These are phyloP conservation scores for Paspalum notatum DNA, from an alignment of 176 grass and related monocot genomes.

Conservation along the genomic window DNA sequence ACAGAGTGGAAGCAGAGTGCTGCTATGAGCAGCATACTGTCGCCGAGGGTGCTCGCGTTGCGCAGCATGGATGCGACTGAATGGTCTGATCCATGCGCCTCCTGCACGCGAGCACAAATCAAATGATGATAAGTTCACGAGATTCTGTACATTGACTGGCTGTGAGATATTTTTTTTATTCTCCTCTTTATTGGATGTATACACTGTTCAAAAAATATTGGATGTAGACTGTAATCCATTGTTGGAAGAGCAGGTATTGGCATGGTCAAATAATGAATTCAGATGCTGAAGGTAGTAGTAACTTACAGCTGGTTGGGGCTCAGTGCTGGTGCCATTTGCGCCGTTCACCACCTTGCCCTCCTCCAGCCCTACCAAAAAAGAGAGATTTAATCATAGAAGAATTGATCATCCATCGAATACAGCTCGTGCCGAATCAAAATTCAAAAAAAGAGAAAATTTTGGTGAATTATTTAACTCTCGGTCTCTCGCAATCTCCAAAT, in stretches of 20 bases:
- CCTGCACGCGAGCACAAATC: constrained; percentile 13
- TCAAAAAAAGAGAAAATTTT: not conserved
- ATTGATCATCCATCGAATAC: not conserved
- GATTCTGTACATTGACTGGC: not conserved
- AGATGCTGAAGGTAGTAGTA: not conserved
- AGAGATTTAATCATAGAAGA: not conserved
- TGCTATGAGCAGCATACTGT: constrained; percentile 78
- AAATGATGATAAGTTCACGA: not conserved
- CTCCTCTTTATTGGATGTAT: not conserved
- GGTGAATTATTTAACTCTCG: too few relatives aligned
- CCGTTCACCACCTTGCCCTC: constrained; percentile 43
- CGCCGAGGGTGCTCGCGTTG: constrained; percentile 72
- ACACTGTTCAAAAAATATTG: too few relatives aligned
- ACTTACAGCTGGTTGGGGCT: constrained; percentile 30
- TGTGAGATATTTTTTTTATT: not conserved
- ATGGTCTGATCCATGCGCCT: constrained; percentile 30
- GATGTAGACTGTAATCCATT: not conserved
- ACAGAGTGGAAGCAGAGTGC: constrained; percentile 98
- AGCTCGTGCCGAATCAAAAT: not conserved
- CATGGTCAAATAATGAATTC: not conserved
- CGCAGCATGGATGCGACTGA: constrained; percentile 63
- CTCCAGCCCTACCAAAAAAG: constrained; percentile 13
- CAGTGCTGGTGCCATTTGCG: constrained; percentile 28
- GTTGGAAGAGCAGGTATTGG: not conserved
- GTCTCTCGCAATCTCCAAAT: too few relatives aligned